Conservation (phyloP, 2,329 filamentous ascomycete species). For the Pezicula rhizophila region DNA sequence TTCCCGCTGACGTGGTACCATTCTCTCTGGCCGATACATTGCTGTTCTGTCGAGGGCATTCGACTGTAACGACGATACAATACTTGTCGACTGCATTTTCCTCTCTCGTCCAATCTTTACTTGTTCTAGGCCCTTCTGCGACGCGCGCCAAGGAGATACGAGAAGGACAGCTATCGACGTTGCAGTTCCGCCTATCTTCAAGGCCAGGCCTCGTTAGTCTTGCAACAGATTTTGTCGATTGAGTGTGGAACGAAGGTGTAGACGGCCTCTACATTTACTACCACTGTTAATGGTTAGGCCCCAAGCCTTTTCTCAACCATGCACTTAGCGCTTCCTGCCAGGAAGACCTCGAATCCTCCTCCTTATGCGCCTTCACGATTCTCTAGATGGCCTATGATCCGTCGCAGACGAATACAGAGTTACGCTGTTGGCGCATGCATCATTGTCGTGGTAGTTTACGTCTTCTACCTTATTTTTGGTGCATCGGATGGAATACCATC, state of each 20-base stretch:
- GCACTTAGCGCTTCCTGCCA: constrained; percentile 86
- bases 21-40: background rate
- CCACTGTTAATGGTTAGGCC: background rate
- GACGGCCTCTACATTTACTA: background rate
- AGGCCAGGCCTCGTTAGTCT: background rate
- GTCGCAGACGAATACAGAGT: constrained; percentile 57
- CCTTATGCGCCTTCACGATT: constrained; percentile 58
- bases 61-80: background rate
- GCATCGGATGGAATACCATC: constrained; percentile 32
- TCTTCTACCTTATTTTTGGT: constrained; percentile 40
- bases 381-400: constrained; percentile 46
- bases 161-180: background rate
- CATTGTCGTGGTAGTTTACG: constrained; percentile 44
- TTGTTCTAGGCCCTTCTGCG: background rate
- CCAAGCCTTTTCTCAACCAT: constrained; percentile 39
- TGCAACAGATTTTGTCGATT: background rate
- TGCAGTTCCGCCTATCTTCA: background rate
- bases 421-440: constrained; percentile 40
- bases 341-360: constrained; percentile 73
- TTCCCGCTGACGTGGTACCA: constrained; percentile 1
- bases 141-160: constrained; percentile 1
- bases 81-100: background rate
- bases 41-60: background rate
- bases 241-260: constrained; percentile 1
- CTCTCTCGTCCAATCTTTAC: background rate